Conservation (phyloP, 108 stramenopile genomes). For the Nitzschia sp. region DNA sequence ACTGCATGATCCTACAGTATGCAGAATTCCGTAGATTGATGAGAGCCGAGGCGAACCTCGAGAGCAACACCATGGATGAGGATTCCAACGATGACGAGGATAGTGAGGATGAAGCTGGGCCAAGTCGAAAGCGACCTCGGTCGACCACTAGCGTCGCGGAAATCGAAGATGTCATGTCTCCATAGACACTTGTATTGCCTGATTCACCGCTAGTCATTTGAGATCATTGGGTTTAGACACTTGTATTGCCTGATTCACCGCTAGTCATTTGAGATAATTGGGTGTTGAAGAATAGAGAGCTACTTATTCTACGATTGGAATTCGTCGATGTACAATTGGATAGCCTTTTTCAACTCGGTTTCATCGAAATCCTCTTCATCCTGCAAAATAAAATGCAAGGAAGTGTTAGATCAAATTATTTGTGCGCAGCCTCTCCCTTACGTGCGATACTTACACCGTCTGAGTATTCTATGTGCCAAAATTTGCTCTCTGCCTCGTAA, state of each 20-base stretch:
- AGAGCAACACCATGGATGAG: slow-evolving; percentile 10
- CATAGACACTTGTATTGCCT: no score
- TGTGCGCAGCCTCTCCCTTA: no score
- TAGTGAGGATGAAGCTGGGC: neutral
- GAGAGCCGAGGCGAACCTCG: slow-evolving; percentile 29
- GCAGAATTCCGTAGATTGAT: slow-evolving; percentile 55
- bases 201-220: no score
- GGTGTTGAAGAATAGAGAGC: no score
- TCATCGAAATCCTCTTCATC: slow-evolving; percentile 26
- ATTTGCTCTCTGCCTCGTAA: slow-evolving; percentile 1
- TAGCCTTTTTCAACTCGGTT: neutral
- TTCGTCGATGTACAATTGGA: neutral
- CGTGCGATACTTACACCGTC: slow-evolving; percentile 62
- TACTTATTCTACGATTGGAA: no score
- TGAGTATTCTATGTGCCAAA: slow-evolving; percentile 64
- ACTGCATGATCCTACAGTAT: slow-evolving; percentile 47
- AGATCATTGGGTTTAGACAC: no score
- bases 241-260: no score
- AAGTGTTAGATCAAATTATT: no score
- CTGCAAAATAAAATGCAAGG: no score
- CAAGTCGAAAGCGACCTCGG: neutral
- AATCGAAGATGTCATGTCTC: neutral
- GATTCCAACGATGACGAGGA: neutral
- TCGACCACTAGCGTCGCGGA: neutral
- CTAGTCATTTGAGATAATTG: no score